phyloP scores from a whole-genome alignment of 176 grass and related monocot genomes.

The Bromus sterilis region DNA sequence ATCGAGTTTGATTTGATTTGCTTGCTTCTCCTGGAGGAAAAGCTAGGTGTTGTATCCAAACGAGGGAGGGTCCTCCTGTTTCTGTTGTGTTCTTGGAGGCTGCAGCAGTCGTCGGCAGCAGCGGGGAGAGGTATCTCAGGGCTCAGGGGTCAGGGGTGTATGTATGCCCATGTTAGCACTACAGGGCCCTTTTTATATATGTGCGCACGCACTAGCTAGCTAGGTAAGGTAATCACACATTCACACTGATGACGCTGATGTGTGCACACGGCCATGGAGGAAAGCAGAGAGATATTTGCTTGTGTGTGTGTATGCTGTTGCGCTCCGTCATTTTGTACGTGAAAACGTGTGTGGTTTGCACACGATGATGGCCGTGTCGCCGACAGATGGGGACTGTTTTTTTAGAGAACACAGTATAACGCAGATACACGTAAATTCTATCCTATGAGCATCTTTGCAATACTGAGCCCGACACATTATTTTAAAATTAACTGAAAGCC shows the following conservation, averaged over 20 bases:
- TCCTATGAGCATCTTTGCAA: too few species aligned
- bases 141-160: too few species aligned
- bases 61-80: background rate
- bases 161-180: background rate
- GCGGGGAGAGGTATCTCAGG: background rate
- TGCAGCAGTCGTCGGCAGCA: background rate
- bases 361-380: background rate
- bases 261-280: too few species aligned
- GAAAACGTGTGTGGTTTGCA: background rate
- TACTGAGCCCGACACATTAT: too few species aligned
- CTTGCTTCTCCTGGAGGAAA: slow-evolving; percentile 11
- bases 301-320: background rate
- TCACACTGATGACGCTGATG: background rate
- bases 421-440: too few species aligned
- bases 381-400: background rate
- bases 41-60: background rate
- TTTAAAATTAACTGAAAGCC: too few species aligned
- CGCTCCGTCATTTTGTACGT: too few species aligned
- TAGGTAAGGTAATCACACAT: too few species aligned
- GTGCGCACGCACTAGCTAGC: background rate
- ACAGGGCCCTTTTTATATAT: background rate
- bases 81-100: background rate
- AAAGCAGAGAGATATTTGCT: too few species aligned
- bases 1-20: too few species aligned
- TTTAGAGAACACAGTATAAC: too few species aligned